Evolutionary conservation across 169 alveolate species (phyloP), one percentile per base, ranked within the genome.

Genomic region (Babesia bovis): DNA sequence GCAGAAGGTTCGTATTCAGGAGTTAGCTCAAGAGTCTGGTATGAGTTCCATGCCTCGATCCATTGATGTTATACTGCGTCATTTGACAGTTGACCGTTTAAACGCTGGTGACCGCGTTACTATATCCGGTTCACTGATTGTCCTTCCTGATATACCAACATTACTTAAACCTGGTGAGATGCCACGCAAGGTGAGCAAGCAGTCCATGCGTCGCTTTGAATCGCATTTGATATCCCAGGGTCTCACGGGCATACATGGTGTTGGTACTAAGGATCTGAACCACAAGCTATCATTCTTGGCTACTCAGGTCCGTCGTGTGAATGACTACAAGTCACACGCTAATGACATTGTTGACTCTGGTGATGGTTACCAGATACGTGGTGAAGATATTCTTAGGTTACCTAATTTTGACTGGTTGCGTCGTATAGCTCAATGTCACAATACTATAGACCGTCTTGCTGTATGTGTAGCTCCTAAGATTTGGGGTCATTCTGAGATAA

Each of bases 31-130:
- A 50, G 98, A 95, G 55, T 94, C 96, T 32, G 98, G 98, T 5
- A 94, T 98, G 4, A 98, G 99, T 4, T 89, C 98, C 13, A 96
- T 97, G 98, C 99, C 99, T 15, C 83, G 98, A 66, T 94, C 97
- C 30, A 94, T 97, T 61, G 98, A 97, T 75, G 96, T 96, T 4
- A 94, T 97, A 25, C 83, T 94, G 61, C 90, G 98, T 50, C 92
- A 95, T 61, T 97, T 95, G 57, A 82, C 94, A 50, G 98, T 95
- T 23, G 99, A 96, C 82, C 74, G 85, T 17, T 96, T 96, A 15
- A 96, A 97, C 75, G 99, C 99, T 10, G 99, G 99, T 30, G 99
- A 97, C 83, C 91, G 94, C 47, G 92, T 95, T 23, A 89, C 87
- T 42, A 93, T 95, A 44, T 94, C 98, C 35, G 99, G 93, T 4